Percentiles rank a stretch among this genome's conserved stretches.
Conservation (phyloP, 2,329 filamentous ascomycete species). For the Ophiognomonia clavigignenti-juglandacearum region DNA sequence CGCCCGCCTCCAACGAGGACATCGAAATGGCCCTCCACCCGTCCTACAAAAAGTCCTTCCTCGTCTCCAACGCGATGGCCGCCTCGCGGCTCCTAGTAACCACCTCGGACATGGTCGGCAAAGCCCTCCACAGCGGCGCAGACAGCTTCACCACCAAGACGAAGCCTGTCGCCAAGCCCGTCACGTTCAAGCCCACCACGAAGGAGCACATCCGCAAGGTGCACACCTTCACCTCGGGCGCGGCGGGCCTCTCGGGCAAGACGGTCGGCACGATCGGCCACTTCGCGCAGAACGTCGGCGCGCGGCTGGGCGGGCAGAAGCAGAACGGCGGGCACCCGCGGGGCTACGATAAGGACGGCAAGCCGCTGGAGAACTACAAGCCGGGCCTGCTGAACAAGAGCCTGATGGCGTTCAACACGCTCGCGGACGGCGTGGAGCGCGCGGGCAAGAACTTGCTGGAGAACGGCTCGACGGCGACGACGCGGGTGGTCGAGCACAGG, state of each 20-base stretch:
- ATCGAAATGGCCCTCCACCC: conserved; percentile 77
- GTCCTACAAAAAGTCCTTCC: conserved; percentile 80
- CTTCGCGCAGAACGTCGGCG: conserved; percentile 86
- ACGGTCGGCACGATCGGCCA: conserved; percentile 81
- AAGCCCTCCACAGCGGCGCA: conserved; percentile 70
- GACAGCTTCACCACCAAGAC: conserved; percentile 76
- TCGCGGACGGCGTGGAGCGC: conserved; percentile 90
- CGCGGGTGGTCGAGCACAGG: conserved; percentile 79
- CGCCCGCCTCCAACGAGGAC: conserved; percentile 65
- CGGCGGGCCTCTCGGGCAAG: conserved; percentile 75
- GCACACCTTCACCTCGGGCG: conserved; percentile 76
- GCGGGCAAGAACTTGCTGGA: conserved; percentile 74
- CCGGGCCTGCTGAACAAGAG: conserved; percentile 92
- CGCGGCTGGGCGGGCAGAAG: conserved; percentile 62
- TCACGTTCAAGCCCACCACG: conserved; percentile 82
- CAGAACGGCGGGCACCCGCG: conserved; percentile 43
- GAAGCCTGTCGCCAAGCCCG: conserved; percentile 70
- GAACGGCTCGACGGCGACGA: conserved; percentile 72
- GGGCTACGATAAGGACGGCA: conserved; percentile 67
- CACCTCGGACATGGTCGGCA: conserved; percentile 73
- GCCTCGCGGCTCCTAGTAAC: conserved; percentile 92
- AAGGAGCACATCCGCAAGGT: conserved; percentile 84
- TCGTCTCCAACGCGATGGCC: conserved; percentile 81
- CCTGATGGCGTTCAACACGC: conserved; percentile 91
- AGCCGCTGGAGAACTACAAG: conserved; percentile 64